Conservation (phyloP, 495 filamentous ascomycete genomes). For the Daldinia bambusicola region DNA sequence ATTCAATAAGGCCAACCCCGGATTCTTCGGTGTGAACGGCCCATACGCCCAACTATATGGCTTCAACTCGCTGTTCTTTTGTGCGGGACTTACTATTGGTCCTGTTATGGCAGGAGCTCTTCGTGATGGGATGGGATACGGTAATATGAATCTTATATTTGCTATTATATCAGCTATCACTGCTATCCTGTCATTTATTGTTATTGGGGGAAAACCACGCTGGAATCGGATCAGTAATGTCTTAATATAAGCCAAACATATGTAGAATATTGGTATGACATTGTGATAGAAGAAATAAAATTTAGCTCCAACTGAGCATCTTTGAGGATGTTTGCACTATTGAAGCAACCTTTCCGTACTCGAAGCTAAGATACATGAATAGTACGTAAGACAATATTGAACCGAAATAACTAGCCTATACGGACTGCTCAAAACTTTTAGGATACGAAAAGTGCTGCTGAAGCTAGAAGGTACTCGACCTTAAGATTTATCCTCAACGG, state of each 20-base stretch:
- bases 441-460: no score
- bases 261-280: background rate
- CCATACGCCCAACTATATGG: constrained; percentile 69
- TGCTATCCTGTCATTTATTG: constrained; percentile 57
- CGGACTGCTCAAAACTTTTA: no score
- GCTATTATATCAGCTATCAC: constrained; percentile 58
- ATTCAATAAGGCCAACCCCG: constrained; percentile 54
- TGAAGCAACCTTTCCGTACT: no score
- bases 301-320: no score
- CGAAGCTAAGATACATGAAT: no score
- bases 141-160: constrained; percentile 67
- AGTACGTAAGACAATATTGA: no score
- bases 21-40: constrained; percentile 52
- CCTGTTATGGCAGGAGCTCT: constrained; percentile 34
- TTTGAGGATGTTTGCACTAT: no score
- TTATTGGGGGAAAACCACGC: constrained; percentile 58
- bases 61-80: constrained; percentile 63
- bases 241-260: background rate
- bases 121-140: constrained; percentile 63
- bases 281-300: no score
- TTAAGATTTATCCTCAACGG: background rate
- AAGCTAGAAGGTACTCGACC: background rate
- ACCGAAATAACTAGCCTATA: no score
- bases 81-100: background rate
- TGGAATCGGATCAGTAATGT: background rate